A percentile compares a stretch with the other conserved stretches of the same genome.
Evolutionary conservation across 441 rosid species (phyloP).

Genomic region (Francoa sonchifolia): DNA sequence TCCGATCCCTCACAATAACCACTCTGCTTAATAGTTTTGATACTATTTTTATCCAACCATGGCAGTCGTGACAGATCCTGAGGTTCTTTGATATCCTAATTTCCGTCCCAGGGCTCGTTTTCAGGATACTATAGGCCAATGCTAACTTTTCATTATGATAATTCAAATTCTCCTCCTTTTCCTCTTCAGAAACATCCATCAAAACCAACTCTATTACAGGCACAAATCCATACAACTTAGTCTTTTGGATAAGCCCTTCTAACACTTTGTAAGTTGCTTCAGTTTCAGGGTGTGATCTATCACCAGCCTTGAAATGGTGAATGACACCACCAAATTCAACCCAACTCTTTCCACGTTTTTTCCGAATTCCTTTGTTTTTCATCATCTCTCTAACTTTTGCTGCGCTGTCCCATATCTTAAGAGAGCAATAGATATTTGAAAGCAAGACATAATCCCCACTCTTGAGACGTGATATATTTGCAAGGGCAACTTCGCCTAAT

Average conservation of each 20-base stretch:
- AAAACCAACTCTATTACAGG: conserved; percentile 54
- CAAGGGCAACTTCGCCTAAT: conserved; percentile 41
- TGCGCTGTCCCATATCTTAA: conserved; percentile 56
- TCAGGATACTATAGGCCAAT: conserved; percentile 58
- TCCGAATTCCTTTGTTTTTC: conserved; percentile 38
- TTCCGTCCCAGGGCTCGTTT: conserved; percentile 53
- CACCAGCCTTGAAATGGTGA: conserved; percentile 45
- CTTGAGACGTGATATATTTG: conserved; percentile 25
- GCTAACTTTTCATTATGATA: conserved; percentile 74
- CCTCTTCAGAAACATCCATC: conserved; percentile 83
- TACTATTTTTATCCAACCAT: conserved; percentile 59
- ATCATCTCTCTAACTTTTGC: conserved; percentile 38
- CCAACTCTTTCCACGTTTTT: conserved; percentile 56
- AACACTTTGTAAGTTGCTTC: conserved; percentile 39
- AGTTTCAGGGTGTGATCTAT: conserved; percentile 44
- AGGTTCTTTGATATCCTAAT: conserved; percentile 58
- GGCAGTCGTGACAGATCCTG: conserved; percentile 65
- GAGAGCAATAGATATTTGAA: conserved; percentile 44
- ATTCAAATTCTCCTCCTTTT: conserved; percentile 58
- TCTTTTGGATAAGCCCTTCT: conserved; percentile 29
- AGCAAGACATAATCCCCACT: conserved; percentile 54
- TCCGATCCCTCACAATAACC: conserved; percentile 56
- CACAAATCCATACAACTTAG: conserved; percentile 46
- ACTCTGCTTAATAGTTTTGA: conserved; percentile 53
- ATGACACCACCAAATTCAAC: conserved; percentile 34